phyloP scores from a whole-genome alignment of 257 asterid species.

The Solanum dulcamara region DNA sequence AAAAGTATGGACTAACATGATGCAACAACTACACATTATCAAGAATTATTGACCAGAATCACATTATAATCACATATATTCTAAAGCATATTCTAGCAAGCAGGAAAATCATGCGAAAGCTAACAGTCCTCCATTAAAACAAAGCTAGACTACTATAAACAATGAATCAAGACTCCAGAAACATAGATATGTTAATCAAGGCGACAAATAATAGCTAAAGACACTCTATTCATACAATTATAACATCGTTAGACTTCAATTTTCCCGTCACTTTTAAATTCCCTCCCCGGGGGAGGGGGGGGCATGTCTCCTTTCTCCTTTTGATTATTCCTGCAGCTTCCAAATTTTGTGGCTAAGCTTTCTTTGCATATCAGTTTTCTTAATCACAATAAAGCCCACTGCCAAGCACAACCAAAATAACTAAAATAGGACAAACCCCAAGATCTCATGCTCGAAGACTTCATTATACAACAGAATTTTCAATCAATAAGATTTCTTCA shows the following conservation, averaged over 20 bases:
- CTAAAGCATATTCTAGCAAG: background rate
- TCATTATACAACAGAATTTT: background rate
- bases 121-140: background rate
- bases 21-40: conserved; percentile 1
- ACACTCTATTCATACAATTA: background rate
- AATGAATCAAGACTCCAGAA: background rate
- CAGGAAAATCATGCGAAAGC: conserved; percentile 25
- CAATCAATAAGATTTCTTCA: background rate
- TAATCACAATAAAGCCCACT: background rate
- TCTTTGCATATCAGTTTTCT: background rate
- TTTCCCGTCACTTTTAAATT: background rate
- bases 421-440: background rate
- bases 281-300: background rate
- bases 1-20: conserved; percentile 1
- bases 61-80: background rate
- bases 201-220: background rate
- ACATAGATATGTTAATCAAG: background rate
- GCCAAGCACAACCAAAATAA: background rate
- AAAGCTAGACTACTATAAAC: background rate
- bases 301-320: background rate
- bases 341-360: background rate
- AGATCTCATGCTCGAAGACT: background rate
- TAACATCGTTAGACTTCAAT: background rate
- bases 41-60: background rate
- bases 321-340: background rate